A percentile compares a stretch with the other conserved stretches of the same genome.
Evolutionary conservation across 2,329 filamentous ascomycete genomes (phyloP).

Genomic region (Colletotrichum sp.): DNA sequence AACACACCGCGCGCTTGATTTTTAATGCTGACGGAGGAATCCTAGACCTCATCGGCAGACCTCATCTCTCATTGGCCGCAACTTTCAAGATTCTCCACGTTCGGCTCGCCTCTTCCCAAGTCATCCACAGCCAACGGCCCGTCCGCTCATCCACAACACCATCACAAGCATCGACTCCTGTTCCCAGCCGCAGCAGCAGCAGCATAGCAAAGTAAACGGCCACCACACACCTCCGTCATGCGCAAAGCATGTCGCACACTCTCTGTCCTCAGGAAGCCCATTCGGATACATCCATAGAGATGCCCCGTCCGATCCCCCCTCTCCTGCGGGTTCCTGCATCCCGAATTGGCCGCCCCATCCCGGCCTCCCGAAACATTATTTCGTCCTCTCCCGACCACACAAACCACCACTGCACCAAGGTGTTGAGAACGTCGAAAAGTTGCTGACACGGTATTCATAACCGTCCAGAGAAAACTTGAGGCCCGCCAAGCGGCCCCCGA

Average conservation of each 20-base stretch:
- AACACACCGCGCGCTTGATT: background rate
- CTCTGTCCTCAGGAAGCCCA: background rate
- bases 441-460: background rate
- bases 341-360: background rate
- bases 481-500: background rate
- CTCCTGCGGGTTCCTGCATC: constrained; percentile 13
- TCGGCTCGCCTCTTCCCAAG: background rate
- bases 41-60: background rate
- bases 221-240: background rate
- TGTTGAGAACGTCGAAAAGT: background rate
- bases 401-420: background rate
- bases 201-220: background rate
- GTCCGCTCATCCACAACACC: background rate
- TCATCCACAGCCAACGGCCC: background rate
- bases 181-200: background rate
- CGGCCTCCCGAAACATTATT: constrained; percentile 1
- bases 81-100: background rate
- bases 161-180: background rate
- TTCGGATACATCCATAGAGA: background rate
- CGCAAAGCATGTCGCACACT: background rate
- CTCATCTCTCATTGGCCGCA: background rate
- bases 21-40: background rate
- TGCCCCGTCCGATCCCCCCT: background rate
- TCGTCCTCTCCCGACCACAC: background rate
- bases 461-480: background rate